These are phyloP conservation scores for Pseudogymnoascus sp. DNA, from an alignment of 2,329 filamentous ascomycete genomes.

Conservation along the genomic window DNA sequence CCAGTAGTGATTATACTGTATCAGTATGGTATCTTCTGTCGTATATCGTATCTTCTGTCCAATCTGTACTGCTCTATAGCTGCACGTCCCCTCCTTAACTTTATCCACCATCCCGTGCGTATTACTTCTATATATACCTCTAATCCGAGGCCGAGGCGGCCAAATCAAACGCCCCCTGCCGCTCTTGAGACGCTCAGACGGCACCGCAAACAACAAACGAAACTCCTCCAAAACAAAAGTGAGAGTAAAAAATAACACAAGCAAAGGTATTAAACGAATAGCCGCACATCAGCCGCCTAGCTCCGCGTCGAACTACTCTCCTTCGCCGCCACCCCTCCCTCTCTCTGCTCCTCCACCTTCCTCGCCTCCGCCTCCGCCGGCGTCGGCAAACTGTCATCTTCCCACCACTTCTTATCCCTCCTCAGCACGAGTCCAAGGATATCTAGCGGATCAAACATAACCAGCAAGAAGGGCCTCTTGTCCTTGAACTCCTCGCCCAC, in stretches of 20 bases:
- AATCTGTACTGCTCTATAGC: background rate
- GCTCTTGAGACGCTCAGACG: background rate
- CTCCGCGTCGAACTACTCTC: background rate
- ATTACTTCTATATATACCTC: background rate
- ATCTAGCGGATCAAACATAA: conserved; percentile 27
- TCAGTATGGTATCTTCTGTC: background rate
- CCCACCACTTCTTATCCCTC: conserved; percentile 23
- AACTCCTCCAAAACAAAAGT: background rate
- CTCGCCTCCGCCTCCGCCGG: background rate
- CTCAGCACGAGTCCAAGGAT: conserved; percentile 20
- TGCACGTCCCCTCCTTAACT: background rate
- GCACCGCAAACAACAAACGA: background rate
- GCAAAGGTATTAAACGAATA: background rate
- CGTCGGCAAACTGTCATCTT: conserved; percentile 12
- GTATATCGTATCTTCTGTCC: background rate
- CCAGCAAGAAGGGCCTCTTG: conserved; percentile 27
- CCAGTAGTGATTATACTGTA: background rate
- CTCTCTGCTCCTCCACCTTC: background rate
- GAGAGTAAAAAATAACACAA: no score
- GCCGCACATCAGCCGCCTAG: background rate
- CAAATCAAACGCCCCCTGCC: background rate
- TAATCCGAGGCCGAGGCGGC: background rate
- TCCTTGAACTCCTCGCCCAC: conserved; percentile 43
- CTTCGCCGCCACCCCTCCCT: background rate
- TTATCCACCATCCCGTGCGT: background rate